Base-by-base conservation (phyloP, 345 rosid genomes). In the Eucalyptus caleyi region DNA sequence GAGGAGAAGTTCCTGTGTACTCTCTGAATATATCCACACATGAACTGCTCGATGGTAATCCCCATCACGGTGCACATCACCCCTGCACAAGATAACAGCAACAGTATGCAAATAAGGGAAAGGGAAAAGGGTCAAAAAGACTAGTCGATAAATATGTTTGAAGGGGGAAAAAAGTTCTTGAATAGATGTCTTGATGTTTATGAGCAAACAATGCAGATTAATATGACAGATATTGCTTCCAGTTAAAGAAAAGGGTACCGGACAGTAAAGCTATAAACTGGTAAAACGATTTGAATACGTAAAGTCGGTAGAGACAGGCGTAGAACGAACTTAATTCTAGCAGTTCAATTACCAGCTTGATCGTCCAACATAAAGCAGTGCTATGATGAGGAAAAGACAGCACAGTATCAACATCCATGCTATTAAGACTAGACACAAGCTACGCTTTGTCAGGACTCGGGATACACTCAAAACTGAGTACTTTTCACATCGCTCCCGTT, bases 41-140 rank as follows among this genome's bases (percentile, higher is more conserved):
- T 97, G 96, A 82, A 97, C 99, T 53, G 99, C 95, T 87, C 95
- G 93, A 90, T 97, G 99, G 91, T 97, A 97, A 89, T 96, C 99
- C 89, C 99, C 99, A 89, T 96, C 97, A 77, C 94, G 93, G 91
- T 96, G 99, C 91, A 97, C 93, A 90, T 90, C 96, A 65, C 95
- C 94, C 90, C 98, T 97, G 50, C 40, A 47, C 56, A 60, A 3
- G n/a, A 45, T 77, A 40, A 77, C 30, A 19, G 85, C 47, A 77
- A 77, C 44, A 77, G 13, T 40, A 21, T 6, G 47, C 47, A 77
- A 23, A 77, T 77, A 77, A 40, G 47, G 47, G 47, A 8, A 77
- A 77, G 81, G 81, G 44, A 69, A 69, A 69, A 69, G 45, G 83
- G 83, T 72, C 8, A 72, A 37, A 37, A 72, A 37, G 27, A 37